phyloP scores from a whole-genome alignment of 129 eudicot species.

The Ambrosia artemisiifolia region DNA sequence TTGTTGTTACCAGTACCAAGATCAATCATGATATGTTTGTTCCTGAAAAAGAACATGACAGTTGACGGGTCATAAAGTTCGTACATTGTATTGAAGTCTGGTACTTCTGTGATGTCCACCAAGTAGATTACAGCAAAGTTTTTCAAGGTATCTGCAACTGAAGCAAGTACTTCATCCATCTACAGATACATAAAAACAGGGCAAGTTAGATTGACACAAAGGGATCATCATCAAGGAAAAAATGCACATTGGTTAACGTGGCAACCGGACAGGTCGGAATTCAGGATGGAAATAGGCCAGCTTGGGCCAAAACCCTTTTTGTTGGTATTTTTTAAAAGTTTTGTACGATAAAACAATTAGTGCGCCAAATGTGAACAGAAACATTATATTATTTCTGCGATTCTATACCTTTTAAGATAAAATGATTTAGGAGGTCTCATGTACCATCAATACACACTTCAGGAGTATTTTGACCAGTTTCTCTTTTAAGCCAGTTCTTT shows the following conservation, averaged over 20 bases:
- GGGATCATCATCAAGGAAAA: not conserved
- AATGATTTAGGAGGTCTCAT: not conserved
- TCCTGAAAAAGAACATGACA: conserved; percentile 87
- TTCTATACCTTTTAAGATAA: not conserved
- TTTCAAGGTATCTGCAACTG: conserved; percentile 81
- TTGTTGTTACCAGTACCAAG: conserved; percentile 95
- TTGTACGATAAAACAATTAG: not conserved
- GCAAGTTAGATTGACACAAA: not conserved
- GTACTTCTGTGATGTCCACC: conserved; percentile 91
- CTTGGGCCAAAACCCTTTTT: not conserved
- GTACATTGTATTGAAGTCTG: conserved; percentile 97
- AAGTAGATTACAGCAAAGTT: conserved; percentile 75
- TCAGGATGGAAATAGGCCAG: not conserved
- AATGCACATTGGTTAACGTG: not conserved
- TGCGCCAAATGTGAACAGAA: not conserved
- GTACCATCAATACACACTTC: not conserved
- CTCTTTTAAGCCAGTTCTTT: not conserved
- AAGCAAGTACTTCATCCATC: conserved; percentile 93
- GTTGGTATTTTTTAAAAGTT: not conserved
- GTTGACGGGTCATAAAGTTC: conserved; percentile 86
- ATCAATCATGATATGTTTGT: conserved; percentile 90
- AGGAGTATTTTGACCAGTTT: not conserved
- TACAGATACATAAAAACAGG: conserved; percentile 14
- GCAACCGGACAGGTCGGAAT: not conserved
- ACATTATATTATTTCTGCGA: not conserved